These are phyloP conservation scores for Didymellaceae sp. DNA, from an alignment of 2,329 filamentous ascomycete genomes.

Conservation along the genomic window DNA sequence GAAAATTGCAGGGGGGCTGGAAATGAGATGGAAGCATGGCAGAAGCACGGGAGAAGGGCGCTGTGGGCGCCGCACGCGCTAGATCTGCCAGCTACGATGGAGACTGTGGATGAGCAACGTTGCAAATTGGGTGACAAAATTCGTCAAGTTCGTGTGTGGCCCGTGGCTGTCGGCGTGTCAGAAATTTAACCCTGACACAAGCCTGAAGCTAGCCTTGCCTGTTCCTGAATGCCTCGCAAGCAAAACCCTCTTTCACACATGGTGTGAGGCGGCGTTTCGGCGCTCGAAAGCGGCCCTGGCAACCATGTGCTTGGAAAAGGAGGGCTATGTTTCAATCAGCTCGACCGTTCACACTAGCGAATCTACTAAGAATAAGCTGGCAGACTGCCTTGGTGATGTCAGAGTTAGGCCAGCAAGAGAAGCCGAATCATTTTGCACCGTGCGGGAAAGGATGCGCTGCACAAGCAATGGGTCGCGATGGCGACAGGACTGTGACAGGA, in stretches of 20 bases:
- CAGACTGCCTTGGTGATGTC: constrained; percentile 40
- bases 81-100: constrained; percentile 32
- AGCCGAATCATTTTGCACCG: constrained; percentile 25
- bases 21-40: constrained; percentile 46
- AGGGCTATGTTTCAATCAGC: constrained; percentile 41
- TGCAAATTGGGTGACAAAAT: constrained; percentile 39
- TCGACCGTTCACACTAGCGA: constrained; percentile 40
- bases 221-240: constrained; percentile 43
- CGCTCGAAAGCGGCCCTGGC: constrained; percentile 11
- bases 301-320: constrained; percentile 34
- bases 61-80: constrained; percentile 33
- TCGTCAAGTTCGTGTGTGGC: constrained; percentile 16
- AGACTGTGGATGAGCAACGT: constrained; percentile 26
- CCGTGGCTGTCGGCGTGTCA: constrained; percentile 38
- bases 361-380: constrained; percentile 34
- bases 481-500: constrained; percentile 36
- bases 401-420: constrained; percentile 32
- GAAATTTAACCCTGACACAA: constrained; percentile 34
- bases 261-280: constrained; percentile 28
- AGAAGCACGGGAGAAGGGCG: constrained; percentile 50
- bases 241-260: constrained; percentile 28
- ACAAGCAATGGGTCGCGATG: constrained; percentile 27
- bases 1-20: constrained; percentile 32
- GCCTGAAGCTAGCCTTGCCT: constrained; percentile 31
- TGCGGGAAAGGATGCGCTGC: constrained; percentile 31